Conservation (phyloP, 768 basidiomycete genomes). For the Nevesoporus exiguus region DNA sequence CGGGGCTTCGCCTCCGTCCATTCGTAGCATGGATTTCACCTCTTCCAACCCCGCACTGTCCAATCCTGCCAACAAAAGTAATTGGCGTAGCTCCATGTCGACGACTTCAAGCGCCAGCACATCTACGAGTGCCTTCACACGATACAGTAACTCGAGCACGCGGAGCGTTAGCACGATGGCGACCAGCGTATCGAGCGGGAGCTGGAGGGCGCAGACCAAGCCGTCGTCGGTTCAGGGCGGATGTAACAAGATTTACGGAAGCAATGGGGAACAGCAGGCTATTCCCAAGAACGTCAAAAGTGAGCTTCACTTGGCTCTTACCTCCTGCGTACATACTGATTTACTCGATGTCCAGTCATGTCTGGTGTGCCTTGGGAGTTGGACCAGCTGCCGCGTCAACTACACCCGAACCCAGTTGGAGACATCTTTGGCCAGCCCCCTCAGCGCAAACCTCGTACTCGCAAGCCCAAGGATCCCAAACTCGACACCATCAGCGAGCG, state of each 20-base stretch:
- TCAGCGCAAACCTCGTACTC: conserved; percentile 61
- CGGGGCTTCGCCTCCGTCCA: conserved; percentile 57
- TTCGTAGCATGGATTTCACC: conserved; percentile 46
- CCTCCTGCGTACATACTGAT: background rate
- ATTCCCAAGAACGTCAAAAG: conserved; percentile 78
- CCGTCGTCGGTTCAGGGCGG: conserved; percentile 15
- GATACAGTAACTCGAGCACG: conserved; percentile 67
- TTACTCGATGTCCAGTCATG: conserved; percentile 49
- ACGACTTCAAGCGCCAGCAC: conserved; percentile 67
- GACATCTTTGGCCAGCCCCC: conserved; percentile 58
- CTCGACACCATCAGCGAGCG: conserved; percentile 79
- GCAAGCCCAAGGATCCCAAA: conserved; percentile 61
- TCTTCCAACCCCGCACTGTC: conserved; percentile 64
- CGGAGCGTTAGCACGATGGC: conserved; percentile 78
- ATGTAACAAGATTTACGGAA: conserved; percentile 12
- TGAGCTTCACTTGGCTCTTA: conserved; percentile 39
- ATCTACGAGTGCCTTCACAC: conserved; percentile 69
- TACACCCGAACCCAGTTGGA: conserved; percentile 56
- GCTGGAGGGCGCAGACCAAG: conserved; percentile 58
- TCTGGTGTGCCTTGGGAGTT: conserved; percentile 76
- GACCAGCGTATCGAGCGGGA: conserved; percentile 71
- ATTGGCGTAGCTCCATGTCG: conserved; percentile 77
- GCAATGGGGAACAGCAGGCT: conserved; percentile 27
- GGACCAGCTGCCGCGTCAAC: conserved; percentile 62
- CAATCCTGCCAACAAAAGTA: conserved; percentile 37